phyloP scores from a whole-genome alignment of 352 stramenopile genomes.

The Globisporangium iwayamae region DNA sequence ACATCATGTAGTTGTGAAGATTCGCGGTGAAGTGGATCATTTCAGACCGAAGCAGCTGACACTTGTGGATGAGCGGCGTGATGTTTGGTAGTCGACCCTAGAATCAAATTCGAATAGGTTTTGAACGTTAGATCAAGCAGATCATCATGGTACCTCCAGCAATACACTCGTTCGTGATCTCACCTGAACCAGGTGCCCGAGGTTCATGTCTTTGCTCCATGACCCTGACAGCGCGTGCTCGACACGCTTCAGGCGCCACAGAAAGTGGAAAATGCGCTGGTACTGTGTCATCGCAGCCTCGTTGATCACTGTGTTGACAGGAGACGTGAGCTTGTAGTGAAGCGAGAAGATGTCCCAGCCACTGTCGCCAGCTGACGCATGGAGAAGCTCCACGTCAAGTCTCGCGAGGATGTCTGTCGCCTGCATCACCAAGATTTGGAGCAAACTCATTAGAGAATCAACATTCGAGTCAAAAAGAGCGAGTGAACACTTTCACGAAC shows the following conservation, averaged over 20 bases:
- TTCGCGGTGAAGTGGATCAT: conserved; percentile 99
- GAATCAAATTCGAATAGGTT: conserved; percentile 12
- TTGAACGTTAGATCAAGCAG: not conserved
- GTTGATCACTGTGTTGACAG: conserved; percentile 88
- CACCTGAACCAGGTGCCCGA: conserved; percentile 92
- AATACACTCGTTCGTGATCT: not conserved
- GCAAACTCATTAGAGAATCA: not conserved
- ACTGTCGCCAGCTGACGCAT: conserved; percentile 75
- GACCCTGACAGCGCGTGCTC: conserved; percentile 92
- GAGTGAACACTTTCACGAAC: conserved; percentile 28
- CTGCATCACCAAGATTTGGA: conserved; percentile 24
- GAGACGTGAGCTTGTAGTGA: conserved; percentile 86
- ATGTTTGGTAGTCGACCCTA: conserved; percentile 61
- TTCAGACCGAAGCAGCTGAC: conserved; percentile 93
- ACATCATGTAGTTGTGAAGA: conserved; percentile 98
- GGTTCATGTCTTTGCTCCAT: conserved; percentile 97
- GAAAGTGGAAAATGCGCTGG: conserved; percentile 88
- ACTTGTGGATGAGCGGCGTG: conserved; percentile 84
- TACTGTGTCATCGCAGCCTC: conserved; percentile 84
- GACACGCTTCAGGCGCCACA: conserved; percentile 89
- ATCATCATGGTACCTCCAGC: too few relatives aligned
- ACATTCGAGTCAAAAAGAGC: not conserved
- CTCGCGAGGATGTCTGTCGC: conserved; percentile 89
- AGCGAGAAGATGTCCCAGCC: conserved; percentile 95
- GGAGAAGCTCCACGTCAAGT: conserved; percentile 90